Conservation (phyloP, 768 basidiomycete species). For the Tylopilus cervinicoccineus region DNA sequence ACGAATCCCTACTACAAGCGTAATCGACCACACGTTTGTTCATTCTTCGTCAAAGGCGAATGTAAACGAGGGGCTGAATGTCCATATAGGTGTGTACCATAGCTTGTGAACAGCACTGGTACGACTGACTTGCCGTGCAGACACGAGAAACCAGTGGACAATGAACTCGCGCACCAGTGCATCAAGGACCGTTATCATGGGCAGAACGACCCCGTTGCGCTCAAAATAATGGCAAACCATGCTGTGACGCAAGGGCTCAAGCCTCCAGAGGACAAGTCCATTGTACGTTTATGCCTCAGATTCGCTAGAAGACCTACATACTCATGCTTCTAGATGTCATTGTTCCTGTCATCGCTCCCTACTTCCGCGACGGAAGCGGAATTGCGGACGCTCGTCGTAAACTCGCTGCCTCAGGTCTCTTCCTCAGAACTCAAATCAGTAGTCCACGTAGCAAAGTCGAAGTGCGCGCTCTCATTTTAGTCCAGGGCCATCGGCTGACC, state of each 20-base stretch:
- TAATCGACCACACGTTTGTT: constrained; percentile 90
- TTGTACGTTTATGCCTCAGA: constrained; percentile 52
- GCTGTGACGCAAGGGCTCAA: constrained; percentile 81
- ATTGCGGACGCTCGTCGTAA: constrained; percentile 67
- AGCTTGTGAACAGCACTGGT: neutral
- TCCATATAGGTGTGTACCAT: constrained; percentile 64
- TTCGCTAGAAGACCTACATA: neutral
- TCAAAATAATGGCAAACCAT: constrained; percentile 77
- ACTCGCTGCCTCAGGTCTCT: constrained; percentile 60
- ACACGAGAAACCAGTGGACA: constrained; percentile 85
- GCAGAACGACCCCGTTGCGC: constrained; percentile 88
- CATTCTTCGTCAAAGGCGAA: constrained; percentile 93
- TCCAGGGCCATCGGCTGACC: neutral
- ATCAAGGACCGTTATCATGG: constrained; percentile 95
- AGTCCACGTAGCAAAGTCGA: constrained; percentile 80
- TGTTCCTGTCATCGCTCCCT: constrained; percentile 81
- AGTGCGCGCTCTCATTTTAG: constrained; percentile 35
- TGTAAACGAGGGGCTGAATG: constrained; percentile 91
- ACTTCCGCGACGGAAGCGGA: constrained; percentile 64
- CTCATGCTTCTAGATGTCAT: constrained; percentile 56
- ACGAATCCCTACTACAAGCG: constrained; percentile 98
- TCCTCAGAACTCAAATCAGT: constrained; percentile 74
- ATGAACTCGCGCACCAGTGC: constrained; percentile 85
- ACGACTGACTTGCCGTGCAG: constrained; percentile 34
- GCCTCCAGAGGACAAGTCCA: constrained; percentile 81